phyloP scores from a whole-genome alignment of 352 stramenopile genomes.

The Aphanomyces stellatus region DNA sequence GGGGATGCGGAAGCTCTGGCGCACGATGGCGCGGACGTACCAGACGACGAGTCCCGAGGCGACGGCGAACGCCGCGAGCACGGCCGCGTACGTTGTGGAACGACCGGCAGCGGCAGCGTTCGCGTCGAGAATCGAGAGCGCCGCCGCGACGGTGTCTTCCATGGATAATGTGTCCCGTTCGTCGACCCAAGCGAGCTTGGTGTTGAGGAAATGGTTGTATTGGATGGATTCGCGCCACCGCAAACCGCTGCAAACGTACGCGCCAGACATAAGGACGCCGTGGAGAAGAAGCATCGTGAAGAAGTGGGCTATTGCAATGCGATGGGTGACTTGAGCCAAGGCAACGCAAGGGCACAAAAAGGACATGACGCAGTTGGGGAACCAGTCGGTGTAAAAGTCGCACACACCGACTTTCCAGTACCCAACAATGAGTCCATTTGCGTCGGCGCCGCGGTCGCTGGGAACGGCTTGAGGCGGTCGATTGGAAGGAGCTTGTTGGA shows the following conservation, averaged over 20 bases:
- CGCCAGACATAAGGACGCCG: background rate
- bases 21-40: background rate
- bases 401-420: constrained; percentile 10
- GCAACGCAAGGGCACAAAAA: constrained; percentile 10
- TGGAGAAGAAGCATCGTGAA: background rate
- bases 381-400: background rate
- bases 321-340: constrained; percentile 3
- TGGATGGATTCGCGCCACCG: background rate
- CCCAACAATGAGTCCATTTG: constrained; percentile 4
- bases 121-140: background rate
- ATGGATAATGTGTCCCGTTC: background rate
- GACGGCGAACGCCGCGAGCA: background rate
- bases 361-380: background rate
- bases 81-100: background rate
- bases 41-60: background rate
- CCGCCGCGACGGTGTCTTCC: background rate
- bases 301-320: background rate
- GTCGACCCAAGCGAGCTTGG: background rate
- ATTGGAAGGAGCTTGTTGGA: background rate
- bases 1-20: constrained; percentile 5
- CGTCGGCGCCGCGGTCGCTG: background rate
- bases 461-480: background rate
- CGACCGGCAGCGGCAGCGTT: background rate
- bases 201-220: background rate
- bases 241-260: background rate